Evolutionary conservation across 352 stramenopile genomes (phyloP), one percentile per base, ranked within the genome.

Genomic region (Thalassiosira mediterranea): DNA sequence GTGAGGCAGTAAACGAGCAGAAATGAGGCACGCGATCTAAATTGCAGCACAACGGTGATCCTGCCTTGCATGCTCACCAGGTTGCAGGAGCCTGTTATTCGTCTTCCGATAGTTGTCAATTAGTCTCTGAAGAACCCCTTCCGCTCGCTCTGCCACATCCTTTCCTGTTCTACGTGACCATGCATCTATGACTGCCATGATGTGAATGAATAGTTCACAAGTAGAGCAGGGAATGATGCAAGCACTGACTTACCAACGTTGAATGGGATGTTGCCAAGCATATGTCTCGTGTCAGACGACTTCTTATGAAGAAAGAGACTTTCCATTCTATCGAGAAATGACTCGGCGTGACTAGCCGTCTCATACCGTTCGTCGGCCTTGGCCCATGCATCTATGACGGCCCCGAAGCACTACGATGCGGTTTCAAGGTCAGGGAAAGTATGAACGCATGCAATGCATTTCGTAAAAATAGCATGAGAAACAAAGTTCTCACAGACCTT

Each of bases 151-250:
- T 52, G 48, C 53, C 44, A 51, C 47, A 17, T 73, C 19, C 15
- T 40, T 64, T 17, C 72, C 72, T 64, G 53, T 52, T 73, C 73
- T 66, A 26, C 73, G 59, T 7, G 73, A 82, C 73, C 73, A 82
- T 32, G 73, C 73, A 74, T 82, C 73, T 32, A 82, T 82, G 3
- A 77, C 72, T 72, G 40, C 10, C n/a, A n/a, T n/a, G n/a, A n/a
- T n/a, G n/a, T n/a, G n/a, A n/a, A n/a, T n/a, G n/a, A n/a, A n/a
- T n/a, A n/a, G n/a, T n/a, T n/a, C n/a, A n/a, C n/a, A n/a, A n/a
- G n/a, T n/a, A n/a, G n/a, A n/a, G n/a, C n/a, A n/a, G n/a, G n/a
- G n/a, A n/a, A n/a, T n/a, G n/a, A n/a, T n/a, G n/a, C n/a, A n/a
- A n/a, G n/a, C n/a, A n/a, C 23, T 46, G 7, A 70, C 69, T 65